Base-by-base conservation (phyloP, 306 rosid species). In the Prunus davidiana region DNA sequence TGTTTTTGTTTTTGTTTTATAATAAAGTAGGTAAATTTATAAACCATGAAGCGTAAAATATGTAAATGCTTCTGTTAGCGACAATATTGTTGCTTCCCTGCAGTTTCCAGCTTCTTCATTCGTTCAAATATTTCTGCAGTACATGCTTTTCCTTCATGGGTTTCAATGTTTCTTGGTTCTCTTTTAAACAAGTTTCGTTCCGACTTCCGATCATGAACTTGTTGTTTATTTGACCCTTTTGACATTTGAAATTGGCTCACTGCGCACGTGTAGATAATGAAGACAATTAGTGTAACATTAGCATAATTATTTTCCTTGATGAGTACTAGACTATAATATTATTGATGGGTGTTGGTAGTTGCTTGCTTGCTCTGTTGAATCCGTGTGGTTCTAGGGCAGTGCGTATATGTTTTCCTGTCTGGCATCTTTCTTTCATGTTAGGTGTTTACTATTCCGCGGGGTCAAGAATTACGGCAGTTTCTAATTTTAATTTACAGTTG, bases 381-480 rank as follows among this genome's bases (percentile, higher is more conserved):
- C 32, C 55, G 67, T 57, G 67, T 57, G 67, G 9, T 56, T 72
- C 66, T 72, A 72, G 76, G 76, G 67, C 67, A 72, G 67, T 24
- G 67, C 56, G 24, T 15, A 25, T 25, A 16, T 58, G 67, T 41
- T 73, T 73, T 73, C 30, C 13, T 73, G 68, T 24, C 41, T 60
- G 77, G 27, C 68, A 16, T 60, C 77, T 58, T 72, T 45, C 68
- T 45, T 27, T 58, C 56, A 2, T 8, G 55, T n/a, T 68, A 46
- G 41, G 54, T 72, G 55, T 57, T 9, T 72, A 10, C 6, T n/a
- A 14, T 20, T 77, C 25, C 68, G 45, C 68, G 45, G n/a, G 62
- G 81, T 77, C 75, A 77, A 77, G 18, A 77, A 11, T 47, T 77
- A 75, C 28, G 43, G 81, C 76, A 58, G 25, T 27, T 24, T 73